Base-by-base conservation (phyloP, 768 basidiomycete genomes). In the Sporobolomyces pararoseus region DNA sequence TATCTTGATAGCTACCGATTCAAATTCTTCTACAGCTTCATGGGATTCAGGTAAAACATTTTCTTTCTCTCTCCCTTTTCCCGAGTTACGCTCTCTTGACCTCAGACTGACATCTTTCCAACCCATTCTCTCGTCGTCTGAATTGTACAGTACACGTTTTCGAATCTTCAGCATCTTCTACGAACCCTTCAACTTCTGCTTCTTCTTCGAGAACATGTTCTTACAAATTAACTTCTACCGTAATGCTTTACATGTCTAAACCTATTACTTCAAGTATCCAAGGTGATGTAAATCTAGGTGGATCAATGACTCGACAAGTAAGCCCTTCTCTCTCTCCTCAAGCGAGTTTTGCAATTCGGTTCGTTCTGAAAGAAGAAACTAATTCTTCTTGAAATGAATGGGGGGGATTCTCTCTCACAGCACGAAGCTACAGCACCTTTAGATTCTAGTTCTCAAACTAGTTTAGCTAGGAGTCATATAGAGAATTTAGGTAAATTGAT, bases 261-360 rank as follows among this genome's bases (percentile, higher is more conserved):
- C 49, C 62, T n/a, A 0, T 70, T 62, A 66, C 77, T 17, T 12
- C 32, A 21, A 21, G 9, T 17, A n/a, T 17, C 70, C 77, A 84
- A 47, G 91, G 91, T 14, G 86, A 89, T 78, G 85, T 95, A 13
- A 87, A 84, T 73, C 78, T 99, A 74, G 91, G 94, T 75, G 96
- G 96, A 47, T 96, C 91, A 78, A 91, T 98, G 92, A 98, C 95
- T 59, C 84, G 96, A 77, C 94, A 97, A 84, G 92, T 91, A 75
- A 70, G 86, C 81, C 27, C 17, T 23, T 47, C 34, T 16, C 37
- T 14, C 58, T 53, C 21, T 47, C 31, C n/a, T n/a, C n/a, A n/a
- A n/a, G n/a, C n/a, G n/a, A n/a, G n/a, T n/a, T n/a, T n/a, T n/a
- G n/a, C 52, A 17, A 37, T 42, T 52, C 80, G 83, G 32, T 65